Evolutionary conservation across 768 basidiomycete species (phyloP), one percentile per base, ranked within the genome.

Genomic region (Polyporus arcularius): DNA sequence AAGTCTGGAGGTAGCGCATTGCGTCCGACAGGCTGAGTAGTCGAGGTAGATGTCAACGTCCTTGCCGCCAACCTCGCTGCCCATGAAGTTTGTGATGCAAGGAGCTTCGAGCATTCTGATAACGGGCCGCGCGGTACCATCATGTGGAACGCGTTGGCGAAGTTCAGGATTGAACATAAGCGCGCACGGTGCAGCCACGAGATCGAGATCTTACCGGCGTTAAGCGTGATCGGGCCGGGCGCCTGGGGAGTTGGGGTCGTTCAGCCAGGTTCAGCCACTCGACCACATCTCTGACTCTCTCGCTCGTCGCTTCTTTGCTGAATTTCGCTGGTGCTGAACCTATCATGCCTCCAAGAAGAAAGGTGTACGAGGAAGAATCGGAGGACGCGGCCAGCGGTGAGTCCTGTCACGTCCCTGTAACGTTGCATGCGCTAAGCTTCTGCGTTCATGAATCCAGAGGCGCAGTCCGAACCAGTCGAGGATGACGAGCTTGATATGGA

Each of bases 401-500:
- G 68, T 53, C 9, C n/a, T 31, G 2, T 18, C 26, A 7, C 12
- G 26, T 7, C 31, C 28, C 2, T 32, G 31, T 14, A 42, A 30
- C 12, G 1, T 16, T 21, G n/a, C 14, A 4, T 18, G 18, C 5
- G 49, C 28, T 16, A 56, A 49, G 14, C 18, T 35, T 8, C 42
- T 47, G 46, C 42, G 21, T 32, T 15, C 39, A 50, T 39, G 35
- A 18, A 49, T 42, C 32, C 49, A 67, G 57, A 65, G 62, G 56
- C 63, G 6, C 72, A 69, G 45, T 74, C 76, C 21, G 77, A 75
- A 10, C 72, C 68, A 8, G 76, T 76, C 30, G 71, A 71, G 14
- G 74, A 55, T 26, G 53, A 75, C 5, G 74, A 78, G 39, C 76
- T 73, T 3, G 80, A 79, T 9, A 77, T 76, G 64, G 77, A 73